phyloP scores from a whole-genome alignment of 225 moss, liverwort and hornwort genomes.

The Sphagnum contortum region DNA sequence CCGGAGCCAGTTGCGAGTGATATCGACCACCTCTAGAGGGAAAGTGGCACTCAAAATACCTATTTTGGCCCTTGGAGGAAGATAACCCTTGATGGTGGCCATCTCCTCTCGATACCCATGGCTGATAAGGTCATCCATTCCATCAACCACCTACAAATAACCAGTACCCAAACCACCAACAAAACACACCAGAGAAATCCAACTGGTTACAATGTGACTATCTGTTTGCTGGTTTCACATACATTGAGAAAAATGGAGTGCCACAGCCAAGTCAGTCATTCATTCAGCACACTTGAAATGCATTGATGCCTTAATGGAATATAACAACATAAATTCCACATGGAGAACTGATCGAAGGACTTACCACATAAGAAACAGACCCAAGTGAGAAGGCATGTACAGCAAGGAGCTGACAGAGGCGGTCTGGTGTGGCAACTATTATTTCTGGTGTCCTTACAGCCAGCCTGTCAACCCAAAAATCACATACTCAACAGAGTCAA shows the following conservation, averaged over 20 bases:
- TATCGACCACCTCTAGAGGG: conserved; percentile 28
- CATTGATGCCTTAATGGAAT: too few species aligned
- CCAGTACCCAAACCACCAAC: not conserved
- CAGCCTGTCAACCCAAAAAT: conserved; percentile 50
- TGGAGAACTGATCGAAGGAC: not conserved
- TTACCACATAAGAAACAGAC: conserved; percentile 61
- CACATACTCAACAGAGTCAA: conserved; percentile 10
- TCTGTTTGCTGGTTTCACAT: not conserved
- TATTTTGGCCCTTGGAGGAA: conserved; percentile 40
- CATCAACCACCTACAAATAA: conserved; percentile 55
- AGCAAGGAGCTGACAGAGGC: conserved; percentile 53
- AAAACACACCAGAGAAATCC: not conserved
- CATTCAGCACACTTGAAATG: too few species aligned
- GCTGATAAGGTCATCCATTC: conserved; percentile 49
- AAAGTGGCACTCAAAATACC: conserved; percentile 45
- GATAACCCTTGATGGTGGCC: conserved; percentile 34
- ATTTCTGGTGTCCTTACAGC: conserved; percentile 57
- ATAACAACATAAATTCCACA: too few species aligned
- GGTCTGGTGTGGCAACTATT: conserved; percentile 71
- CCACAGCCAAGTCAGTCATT: too few species aligned
- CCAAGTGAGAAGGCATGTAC: conserved; percentile 38
- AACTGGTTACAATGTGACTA: too few species aligned
- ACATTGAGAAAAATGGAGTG: not conserved
- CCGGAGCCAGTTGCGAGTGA: conserved; percentile 43
- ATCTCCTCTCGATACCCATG: conserved; percentile 38